phyloP scores from a whole-genome alignment of 1,284 basidiomycete species.

The Irpex sp. region DNA sequence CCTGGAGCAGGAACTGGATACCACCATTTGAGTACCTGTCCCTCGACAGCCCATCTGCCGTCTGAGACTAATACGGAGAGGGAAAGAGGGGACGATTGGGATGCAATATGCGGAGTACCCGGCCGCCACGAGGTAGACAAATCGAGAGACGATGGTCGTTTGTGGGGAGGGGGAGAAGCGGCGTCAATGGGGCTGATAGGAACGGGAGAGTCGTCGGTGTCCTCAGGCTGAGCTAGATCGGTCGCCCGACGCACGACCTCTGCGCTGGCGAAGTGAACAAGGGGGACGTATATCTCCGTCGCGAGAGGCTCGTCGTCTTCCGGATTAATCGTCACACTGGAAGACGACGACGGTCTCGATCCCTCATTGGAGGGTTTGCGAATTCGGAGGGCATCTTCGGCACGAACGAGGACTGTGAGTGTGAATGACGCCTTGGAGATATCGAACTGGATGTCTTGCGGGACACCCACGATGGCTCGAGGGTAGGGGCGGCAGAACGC shows the following conservation, averaged over 20 bases:
- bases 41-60: slow-evolving; percentile 67
- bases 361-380: slow-evolving; percentile 10
- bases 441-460: slow-evolving; percentile 72
- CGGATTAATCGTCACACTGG: slow-evolving; percentile 3
- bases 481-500: slow-evolving; percentile 87
- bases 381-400: slow-evolving; percentile 41
- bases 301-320: slow-evolving; percentile 39
- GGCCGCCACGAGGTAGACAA: slow-evolving; percentile 10
- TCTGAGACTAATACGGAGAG: slow-evolving; percentile 55
- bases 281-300: slow-evolving; percentile 86
- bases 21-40: slow-evolving; percentile 82
- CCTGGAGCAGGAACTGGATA: slow-evolving; percentile 62
- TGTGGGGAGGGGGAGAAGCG: slow-evolving; percentile 6
- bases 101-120: neutral
- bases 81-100: slow-evolving; percentile 24
- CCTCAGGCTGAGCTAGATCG: slow-evolving; percentile 8
- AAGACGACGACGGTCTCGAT: slow-evolving; percentile 15
- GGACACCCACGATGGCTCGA: slow-evolving; percentile 65
- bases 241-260: slow-evolving; percentile 24
- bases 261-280: slow-evolving; percentile 80
- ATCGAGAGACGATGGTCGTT: slow-evolving; percentile 5
- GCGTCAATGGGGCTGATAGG: neutral
- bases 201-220: slow-evolving; percentile 8
- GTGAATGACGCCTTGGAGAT: slow-evolving; percentile 68
- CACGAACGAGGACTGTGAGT: slow-evolving; percentile 56